These are phyloP conservation scores for Globisporangium paroecandrum DNA, from an alignment of 352 stramenopile genomes.

Conservation along the genomic window DNA sequence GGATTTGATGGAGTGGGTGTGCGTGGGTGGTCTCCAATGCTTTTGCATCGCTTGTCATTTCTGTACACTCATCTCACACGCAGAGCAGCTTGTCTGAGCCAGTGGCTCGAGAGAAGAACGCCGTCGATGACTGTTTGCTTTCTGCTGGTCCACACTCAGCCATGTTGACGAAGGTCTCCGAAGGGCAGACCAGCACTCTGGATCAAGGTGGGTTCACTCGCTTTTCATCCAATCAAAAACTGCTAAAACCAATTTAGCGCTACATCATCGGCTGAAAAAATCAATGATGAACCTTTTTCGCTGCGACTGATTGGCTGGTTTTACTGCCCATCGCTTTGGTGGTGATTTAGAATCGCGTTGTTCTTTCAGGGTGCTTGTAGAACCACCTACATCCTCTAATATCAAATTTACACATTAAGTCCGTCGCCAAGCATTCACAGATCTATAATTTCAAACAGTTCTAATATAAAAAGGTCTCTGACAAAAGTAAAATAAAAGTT, in stretches of 20 bases:
- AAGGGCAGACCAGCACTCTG: not conserved
- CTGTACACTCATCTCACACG: conserved; percentile 1
- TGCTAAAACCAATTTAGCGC: not conserved
- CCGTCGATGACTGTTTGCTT: not conserved
- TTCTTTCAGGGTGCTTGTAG: not conserved
- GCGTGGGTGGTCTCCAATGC: not conserved
- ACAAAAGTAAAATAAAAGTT: too few species aligned
- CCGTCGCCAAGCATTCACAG: too few species aligned
- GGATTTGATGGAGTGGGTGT: not conserved
- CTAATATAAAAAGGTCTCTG: not conserved
- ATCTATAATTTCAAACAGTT: not conserved
- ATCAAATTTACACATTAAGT: too few species aligned
- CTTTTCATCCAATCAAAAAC: not conserved
- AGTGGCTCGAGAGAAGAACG: conserved; percentile 2
- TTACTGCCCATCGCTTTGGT: not conserved
- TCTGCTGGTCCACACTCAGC: not conserved
- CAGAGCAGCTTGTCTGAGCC: not conserved
- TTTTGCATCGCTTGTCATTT: not conserved
- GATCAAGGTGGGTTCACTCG: not conserved
- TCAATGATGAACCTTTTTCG: not conserved
- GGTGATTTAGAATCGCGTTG: conserved; percentile 4
- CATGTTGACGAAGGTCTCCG: not conserved
- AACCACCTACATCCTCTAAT: not conserved
- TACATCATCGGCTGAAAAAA: not conserved
- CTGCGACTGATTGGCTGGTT: not conserved